A percentile compares a stretch with the other conserved stretches of the same genome.
Conservation (phyloP, 805 yeast species). For the Yarrowia sp. region DNA sequence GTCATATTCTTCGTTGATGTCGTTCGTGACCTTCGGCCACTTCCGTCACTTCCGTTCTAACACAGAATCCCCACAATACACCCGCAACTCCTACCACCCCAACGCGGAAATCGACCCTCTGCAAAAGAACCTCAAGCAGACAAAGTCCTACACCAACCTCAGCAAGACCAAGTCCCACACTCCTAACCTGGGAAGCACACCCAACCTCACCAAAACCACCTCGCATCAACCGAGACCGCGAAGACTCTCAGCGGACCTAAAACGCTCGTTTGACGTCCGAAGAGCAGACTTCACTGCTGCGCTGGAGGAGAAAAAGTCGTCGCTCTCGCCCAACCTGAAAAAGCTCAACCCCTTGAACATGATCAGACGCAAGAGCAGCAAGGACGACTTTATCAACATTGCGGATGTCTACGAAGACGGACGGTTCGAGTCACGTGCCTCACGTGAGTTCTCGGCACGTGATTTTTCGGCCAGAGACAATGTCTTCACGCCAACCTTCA, state of each 20-base stretch:
- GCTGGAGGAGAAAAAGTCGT: not conserved
- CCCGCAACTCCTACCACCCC: not conserved
- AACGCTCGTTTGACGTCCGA: conserved; percentile 1
- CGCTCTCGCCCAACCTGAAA: conserved; percentile 27
- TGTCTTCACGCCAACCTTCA: not conserved
- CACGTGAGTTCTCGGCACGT: not conserved
- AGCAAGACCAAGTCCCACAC: not conserved
- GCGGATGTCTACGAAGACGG: conserved; percentile 8
- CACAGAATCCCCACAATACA: not conserved
- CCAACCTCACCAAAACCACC: not conserved
- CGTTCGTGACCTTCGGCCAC: not conserved
- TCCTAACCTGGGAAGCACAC: not conserved
- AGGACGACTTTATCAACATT: not conserved
- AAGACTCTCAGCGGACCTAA: not conserved
- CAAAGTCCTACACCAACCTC: not conserved
- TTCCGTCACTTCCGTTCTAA: not conserved
- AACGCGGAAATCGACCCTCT: not conserved
- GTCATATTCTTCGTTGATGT: too few species aligned
- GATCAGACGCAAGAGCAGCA: not conserved
- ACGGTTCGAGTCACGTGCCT: not conserved
- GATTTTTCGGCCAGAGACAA: not conserved
- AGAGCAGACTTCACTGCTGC: conserved; percentile 12
- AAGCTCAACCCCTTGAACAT: conserved; percentile 13
- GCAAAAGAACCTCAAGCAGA: not conserved
- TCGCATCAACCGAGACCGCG: not conserved